Base-by-base conservation (phyloP, 2,329 filamentous ascomycete genomes). In the Cercospora canescens region DNA sequence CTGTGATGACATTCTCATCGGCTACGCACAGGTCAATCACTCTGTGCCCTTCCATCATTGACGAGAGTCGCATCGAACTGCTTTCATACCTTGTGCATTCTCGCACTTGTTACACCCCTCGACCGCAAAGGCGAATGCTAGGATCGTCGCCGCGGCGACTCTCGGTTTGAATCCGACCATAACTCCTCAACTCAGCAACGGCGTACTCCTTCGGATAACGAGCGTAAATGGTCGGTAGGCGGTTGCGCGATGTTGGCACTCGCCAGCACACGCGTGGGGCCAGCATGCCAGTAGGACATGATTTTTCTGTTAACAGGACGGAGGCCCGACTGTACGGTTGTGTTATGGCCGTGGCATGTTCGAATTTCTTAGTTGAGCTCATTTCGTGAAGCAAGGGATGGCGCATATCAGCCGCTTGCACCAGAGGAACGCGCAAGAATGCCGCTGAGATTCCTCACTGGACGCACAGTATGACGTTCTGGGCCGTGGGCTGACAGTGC, bases 321-420 rank as follows among this genome's bases (percentile, higher is more conserved):
- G 18, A 12, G 28, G 28, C 12, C 60, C 60, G 54, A 39, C 6
- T 18, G 34, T 30, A 26, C 48, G 60, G 60, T 62, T 62, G 7
- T 62, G 60, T 62, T 62, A 28, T 55, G 57, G 57, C 24, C 39
- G 57, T 60, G 57, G 57, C 57, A 60, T 60, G 57, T 60, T 37
- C 37, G 41, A 30, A 37, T 48, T 8, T 55, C 50, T 16, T 30
- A 32, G 39, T 24, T 35, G 52, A 28, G 8, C 28, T 24, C 28
- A 60, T 62, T 56, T 37, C 3, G 34, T 21, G 24, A 62, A 55
- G 60, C 60, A 62, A 62, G 60, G 60, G 52, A 28, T 28, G 14
- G 2, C 5, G n/a, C 24, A 28, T 28, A 12, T 35, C 30, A 9
- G 26, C 28, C 52, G 28, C 28, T 55, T 32, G 52, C 26, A 16